These are phyloP conservation scores for Perkinsus olseni DNA, from an alignment of 169 alveolate genomes.

Conservation along the genomic window DNA sequence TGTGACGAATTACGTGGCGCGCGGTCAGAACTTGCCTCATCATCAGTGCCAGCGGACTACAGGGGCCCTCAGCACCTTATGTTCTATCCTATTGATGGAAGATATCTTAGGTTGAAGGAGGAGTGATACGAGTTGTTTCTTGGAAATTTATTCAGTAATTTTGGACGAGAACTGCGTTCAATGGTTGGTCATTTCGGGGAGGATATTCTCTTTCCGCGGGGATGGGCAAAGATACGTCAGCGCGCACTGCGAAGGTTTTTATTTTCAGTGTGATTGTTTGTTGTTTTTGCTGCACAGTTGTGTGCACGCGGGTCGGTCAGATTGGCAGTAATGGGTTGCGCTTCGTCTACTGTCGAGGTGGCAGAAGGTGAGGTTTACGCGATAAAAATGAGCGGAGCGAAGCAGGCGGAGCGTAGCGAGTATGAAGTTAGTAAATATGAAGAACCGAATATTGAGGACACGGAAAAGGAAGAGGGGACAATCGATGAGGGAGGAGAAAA, in stretches of 20 bases:
- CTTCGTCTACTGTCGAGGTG: background rate
- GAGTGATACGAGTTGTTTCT: background rate
- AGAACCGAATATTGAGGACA: no score
- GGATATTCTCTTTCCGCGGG: no score
- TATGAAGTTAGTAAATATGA: background rate
- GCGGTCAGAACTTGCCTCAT: background rate
- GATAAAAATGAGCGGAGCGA: background rate
- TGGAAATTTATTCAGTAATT: background rate
- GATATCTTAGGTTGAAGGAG: background rate
- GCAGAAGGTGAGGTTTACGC: background rate
- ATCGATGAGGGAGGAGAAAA: background rate
- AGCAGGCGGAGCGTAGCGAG: background rate
- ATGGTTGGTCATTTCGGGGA: no score
- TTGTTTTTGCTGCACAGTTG: background rate
- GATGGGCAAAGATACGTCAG: no score
- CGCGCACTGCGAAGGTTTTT: background rate
- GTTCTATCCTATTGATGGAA: background rate
- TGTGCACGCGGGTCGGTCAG: background rate
- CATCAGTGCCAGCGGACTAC: background rate
- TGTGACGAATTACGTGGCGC: conserved; percentile 3
- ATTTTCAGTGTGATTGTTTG: background rate
- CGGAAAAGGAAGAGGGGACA: background rate
- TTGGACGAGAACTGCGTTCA: background rate
- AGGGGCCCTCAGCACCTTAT: background rate
- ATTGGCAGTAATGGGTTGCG: background rate